Conservation (phyloP, 371 early-diverging fungal species). For the Rhizopus sp. region DNA sequence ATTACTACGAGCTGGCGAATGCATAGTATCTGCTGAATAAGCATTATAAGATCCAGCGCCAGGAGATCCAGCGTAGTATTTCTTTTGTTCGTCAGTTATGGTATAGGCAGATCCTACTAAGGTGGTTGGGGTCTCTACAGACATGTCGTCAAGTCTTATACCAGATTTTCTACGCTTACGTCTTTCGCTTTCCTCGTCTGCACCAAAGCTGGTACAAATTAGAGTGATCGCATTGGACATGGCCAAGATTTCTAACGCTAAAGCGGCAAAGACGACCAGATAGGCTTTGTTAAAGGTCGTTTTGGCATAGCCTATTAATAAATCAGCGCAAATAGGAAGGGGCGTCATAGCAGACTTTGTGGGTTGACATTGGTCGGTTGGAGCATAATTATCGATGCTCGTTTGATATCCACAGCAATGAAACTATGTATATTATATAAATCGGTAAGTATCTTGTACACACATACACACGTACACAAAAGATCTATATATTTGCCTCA, state of each 20-base stretch:
- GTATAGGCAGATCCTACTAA: constrained; percentile 14
- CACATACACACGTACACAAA: constrained; percentile 2
- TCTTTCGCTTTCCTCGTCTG: constrained; percentile 44
- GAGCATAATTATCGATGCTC: constrained; percentile 28
- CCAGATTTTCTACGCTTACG: constrained; percentile 50
- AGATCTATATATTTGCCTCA: constrained; percentile 18
- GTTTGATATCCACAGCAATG: constrained; percentile 49
- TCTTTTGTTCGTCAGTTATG: constrained; percentile 20
- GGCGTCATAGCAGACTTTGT: constrained; percentile 9
- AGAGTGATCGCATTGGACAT: constrained; percentile 47
- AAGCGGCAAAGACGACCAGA: constrained; percentile 40
- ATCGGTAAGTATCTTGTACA: background rate
- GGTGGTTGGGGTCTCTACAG: constrained; percentile 42
- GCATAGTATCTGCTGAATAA: background rate
- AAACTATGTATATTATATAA: constrained; percentile 26
- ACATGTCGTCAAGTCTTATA: constrained; percentile 45
- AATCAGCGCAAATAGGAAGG: constrained; percentile 32
- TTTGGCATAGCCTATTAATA: constrained; percentile 25
- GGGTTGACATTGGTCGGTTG: constrained; percentile 27
- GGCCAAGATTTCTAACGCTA: constrained; percentile 43
- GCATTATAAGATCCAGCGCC: background rate
- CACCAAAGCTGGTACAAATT: constrained; percentile 35
- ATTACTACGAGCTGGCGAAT: constrained; percentile 8
- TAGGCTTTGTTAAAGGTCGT: constrained; percentile 39
- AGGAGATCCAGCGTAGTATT: constrained; percentile 7